phyloP scores from a whole-genome alignment of 2,329 filamentous ascomycete species.

The Botryotinia narcissicola region DNA sequence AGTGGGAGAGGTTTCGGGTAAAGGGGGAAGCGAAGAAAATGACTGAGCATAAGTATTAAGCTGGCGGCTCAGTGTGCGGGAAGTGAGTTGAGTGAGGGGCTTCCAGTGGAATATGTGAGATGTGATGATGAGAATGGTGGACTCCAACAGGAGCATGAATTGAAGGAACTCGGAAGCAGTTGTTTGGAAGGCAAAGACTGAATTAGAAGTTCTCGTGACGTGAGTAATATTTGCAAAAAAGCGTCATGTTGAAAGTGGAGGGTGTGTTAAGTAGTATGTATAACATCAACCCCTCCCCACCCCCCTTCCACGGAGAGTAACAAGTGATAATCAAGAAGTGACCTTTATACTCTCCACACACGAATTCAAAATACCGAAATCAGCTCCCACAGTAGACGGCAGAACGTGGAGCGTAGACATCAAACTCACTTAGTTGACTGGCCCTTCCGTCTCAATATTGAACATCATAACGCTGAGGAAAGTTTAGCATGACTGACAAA shows the following conservation, averaged over 20 bases:
- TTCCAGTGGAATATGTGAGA: not conserved
- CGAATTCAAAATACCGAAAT: not conserved
- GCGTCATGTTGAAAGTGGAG: fast-evolving
- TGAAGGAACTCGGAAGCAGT: not conserved
- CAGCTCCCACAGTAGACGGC: too few species aligned
- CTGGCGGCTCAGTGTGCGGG: not conserved
- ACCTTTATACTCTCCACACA: fast-evolving
- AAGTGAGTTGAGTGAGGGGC: not conserved
- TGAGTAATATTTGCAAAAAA: not conserved
- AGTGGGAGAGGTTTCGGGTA: not conserved
- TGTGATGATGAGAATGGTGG: not conserved
- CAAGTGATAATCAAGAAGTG: not conserved
- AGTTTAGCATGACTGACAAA: not conserved
- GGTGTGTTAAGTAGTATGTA: not conserved
- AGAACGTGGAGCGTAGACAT: not conserved
- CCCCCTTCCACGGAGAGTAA: too few species aligned
- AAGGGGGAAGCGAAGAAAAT: not conserved
- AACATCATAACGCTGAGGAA: not conserved
- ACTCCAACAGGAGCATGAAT: fast-evolving
- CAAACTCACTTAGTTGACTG: not conserved
- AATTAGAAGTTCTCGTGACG: not conserved
- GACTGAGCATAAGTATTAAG: not conserved
- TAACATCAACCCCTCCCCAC: fast-evolving
- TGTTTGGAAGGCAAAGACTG: not conserved
- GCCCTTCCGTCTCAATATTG: not conserved